Evolutionary conservation across 140 eudicot species (phyloP).

Genomic region (Anethum foeniculum): DNA sequence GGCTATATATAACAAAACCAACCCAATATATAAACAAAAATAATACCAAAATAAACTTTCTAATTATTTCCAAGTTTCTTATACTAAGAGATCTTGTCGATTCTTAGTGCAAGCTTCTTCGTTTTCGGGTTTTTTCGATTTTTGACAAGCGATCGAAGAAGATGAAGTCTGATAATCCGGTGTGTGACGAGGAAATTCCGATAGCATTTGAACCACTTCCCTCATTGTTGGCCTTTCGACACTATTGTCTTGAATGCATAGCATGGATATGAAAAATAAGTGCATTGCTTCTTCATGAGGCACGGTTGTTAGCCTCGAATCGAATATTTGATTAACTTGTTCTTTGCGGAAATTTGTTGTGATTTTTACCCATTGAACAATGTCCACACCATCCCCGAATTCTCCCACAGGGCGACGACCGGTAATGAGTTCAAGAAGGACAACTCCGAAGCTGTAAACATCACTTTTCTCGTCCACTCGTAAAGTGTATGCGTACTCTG

Average conservation of each 20-base stretch:
- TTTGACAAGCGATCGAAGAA: conserved; percentile 26
- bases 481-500: conserved; percentile 91
- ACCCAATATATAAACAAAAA: not conserved
- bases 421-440: conserved; percentile 64
- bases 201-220: conserved; percentile 83
- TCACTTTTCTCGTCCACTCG: conserved; percentile 92
- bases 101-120: conserved; percentile 30
- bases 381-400: conserved; percentile 96
- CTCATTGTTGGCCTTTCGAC: conserved; percentile 59
- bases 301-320: conserved; percentile 39
- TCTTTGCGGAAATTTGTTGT: conserved; percentile 52
- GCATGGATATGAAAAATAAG: conserved; percentile 46
- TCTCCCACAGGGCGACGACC: conserved; percentile 86
- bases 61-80: not conserved
- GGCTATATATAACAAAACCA: conserved; percentile 10
- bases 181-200: conserved; percentile 53
- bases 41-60: not conserved
- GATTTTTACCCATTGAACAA: conserved; percentile 66
- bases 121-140: conserved; percentile 19
- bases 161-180: conserved; percentile 42
- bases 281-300: conserved; percentile 44
- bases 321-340: conserved; percentile 42
- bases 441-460: conserved; percentile 92
- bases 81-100: conserved; percentile 22
- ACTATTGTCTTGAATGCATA: conserved; percentile 42